Base-by-base conservation (phyloP, 768 basidiomycete species). In the Cubamyces lactineus region DNA sequence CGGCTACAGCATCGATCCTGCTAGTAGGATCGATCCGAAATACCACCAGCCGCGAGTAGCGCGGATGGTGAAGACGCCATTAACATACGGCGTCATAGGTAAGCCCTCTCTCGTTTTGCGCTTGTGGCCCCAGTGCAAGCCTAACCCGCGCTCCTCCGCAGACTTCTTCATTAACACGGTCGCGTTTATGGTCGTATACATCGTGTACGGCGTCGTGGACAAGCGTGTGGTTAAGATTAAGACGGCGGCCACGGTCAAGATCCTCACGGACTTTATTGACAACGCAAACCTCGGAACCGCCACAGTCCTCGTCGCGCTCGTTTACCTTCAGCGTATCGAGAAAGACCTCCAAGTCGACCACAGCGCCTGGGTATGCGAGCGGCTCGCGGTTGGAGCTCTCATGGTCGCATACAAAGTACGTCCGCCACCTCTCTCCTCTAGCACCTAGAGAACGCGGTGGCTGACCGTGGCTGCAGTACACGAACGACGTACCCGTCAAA, bases 401-500 rank as follows among this genome's bases (percentile, higher is more conserved):
- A 78, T 78, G 55, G 69, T 72, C 45, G 79, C 79, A 13, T 71
- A 74, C 63, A 81, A 81, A 66, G 71, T 70, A 45, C 24, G 70
- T 61, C 13, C 41, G 11, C 42, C 39, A 24, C 40, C 17, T 15
- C 17, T 28, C 41, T 11, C 56, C 26, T 5, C 17, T 41, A 4
- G 39, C 23, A 1, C 23, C 21, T 12, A 6, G 15, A 1, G 34
- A 34, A 34, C 34, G 34, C 5, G 5, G 9, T 11, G 6, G 34
- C 34, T 34, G 34, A 34, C 34, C 34, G 9, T 34, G 34, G 4
- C 34, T 9, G 34, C 61, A 91, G 85, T 92, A 93, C 71, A 78
- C 88, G 23, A 91, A 93, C 72, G 93, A 95, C 71, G 88, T 87
- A 13, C 88, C 87, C 30, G 39, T 30, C 23, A 42, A 41, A 5